These are phyloP conservation scores for Nitzschia sp. DNA, from an alignment of 108 stramenopile species.

Conservation along the genomic window DNA sequence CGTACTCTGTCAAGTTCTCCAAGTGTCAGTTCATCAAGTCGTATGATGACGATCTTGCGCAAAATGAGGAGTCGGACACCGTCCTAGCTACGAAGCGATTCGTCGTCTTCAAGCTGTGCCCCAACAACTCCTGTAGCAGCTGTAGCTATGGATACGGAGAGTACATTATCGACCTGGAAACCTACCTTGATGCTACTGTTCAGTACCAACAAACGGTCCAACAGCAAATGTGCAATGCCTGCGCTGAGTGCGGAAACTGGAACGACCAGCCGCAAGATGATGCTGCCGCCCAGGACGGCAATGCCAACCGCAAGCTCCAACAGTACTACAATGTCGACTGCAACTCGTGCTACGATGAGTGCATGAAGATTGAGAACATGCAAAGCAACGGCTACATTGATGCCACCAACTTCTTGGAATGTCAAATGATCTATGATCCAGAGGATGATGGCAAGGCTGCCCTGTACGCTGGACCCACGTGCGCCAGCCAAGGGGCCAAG, in stretches of 20 bases:
- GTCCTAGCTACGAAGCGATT: constrained; percentile 78
- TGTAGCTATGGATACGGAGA: constrained; percentile 89
- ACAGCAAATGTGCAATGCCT: constrained; percentile 78
- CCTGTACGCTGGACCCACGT: constrained; percentile 78
- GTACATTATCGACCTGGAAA: constrained; percentile 81
- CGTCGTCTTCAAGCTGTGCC: constrained; percentile 86
- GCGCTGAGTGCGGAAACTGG: constrained; percentile 59
- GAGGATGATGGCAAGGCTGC: constrained; percentile 58
- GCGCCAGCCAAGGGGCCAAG: constrained; percentile 67
- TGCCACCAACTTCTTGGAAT: constrained; percentile 78
- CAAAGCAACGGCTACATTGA: constrained; percentile 86
- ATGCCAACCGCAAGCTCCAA: constrained; percentile 37
- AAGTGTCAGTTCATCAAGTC: constrained; percentile 88
- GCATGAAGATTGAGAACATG: constrained; percentile 91
- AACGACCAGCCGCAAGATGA: constrained; percentile 16
- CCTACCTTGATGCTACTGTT: constrained; percentile 72
- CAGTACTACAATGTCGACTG: constrained; percentile 56
- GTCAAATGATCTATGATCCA: constrained; percentile 62
- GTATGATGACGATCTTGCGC: constrained; percentile 63
- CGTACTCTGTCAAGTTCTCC: constrained; percentile 81
- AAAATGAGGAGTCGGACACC: constrained; percentile 57
- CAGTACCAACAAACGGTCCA: constrained; percentile 69
- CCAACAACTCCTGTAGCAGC: constrained; percentile 52
- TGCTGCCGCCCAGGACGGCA: constrained; percentile 24
- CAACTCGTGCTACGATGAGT: constrained; percentile 70